Base-by-base conservation (phyloP, 2,329 filamentous ascomycete species). In the Tetracladium maxilliforme region DNA sequence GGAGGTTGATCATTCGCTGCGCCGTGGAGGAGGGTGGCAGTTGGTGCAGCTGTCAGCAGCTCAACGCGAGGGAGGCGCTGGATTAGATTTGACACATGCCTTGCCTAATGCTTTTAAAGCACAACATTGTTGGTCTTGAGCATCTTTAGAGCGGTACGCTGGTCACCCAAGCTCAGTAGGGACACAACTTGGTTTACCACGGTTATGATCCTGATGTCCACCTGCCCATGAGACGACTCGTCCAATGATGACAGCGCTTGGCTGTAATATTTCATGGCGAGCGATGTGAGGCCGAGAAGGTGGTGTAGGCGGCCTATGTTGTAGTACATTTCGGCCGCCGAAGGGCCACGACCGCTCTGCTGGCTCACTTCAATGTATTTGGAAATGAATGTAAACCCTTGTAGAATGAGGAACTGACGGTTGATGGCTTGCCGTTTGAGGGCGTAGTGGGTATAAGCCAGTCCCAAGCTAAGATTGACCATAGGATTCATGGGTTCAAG, bases 371-470 rank as follows among this genome's bases (percentile, higher is more conserved):
- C 59, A 36, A 79, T 75, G 49, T 92, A 92, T 18, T 70, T 58
- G 29, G 75, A 69, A 29, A 95, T 52, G 40, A 93, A 94, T 0
- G 74, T 61, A 25, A 94, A 64, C 0, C 84, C 90, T 46, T 95
- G 86, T 34, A 82, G 62, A 21, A 94, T 71, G 20, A 84, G 69
- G 42, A 81, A 87, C 44, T 95, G 87, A 3, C 90, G 63, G 44
- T 95, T 95, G 23, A 87, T 82, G 1, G 78, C 74, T 47, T 92
- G 82, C 3, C 87, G 69, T 48, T 95, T 94, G 42, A 94, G 65
- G 1, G 79, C 76, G 45, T 90, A 79, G 46, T 94, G 82, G 19
- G 94, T 68, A 47, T 93, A 95, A 16, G 76, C 75, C 9, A 90
- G 64, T 0, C 76, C 84, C 14, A 94, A 74, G 38, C 70, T 79